Evolutionary conservation across 345 rosid species (phyloP), one percentile per base, ranked within the genome.

Genomic region (Geranium brycei): DNA sequence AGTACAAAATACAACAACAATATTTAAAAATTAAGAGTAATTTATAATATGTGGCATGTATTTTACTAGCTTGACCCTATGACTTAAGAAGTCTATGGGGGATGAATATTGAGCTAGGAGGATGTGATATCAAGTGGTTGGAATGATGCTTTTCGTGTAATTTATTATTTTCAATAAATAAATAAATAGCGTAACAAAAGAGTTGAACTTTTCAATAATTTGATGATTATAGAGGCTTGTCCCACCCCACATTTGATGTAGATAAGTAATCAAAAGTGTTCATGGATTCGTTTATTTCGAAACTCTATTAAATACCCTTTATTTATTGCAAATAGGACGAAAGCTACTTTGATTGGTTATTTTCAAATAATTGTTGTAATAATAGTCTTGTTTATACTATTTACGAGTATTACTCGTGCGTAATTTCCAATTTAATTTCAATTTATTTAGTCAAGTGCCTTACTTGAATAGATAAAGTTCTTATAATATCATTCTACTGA

Each of bases 191-290:
- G 57, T 51, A 61, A 31, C 17, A 64, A 64, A 35, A 70, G 53
- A 66, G 32, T 31, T n/a, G 58, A 57, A 63, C 73, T 62, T 58
- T 61, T 64, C 66, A 68, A 58, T 65, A 71, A 75, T 69, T 63
- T 63, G 13, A 56, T 63, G 31, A 32, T 57, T 59, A 8, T 18
- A 8, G 31, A 1, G 4, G 30, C 11, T 11, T 56, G 67, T 57
- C 67, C 71, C 71, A 66, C 67, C 65, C 38, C 67, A 51, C 28
- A 23, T 23, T 66, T 76, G 76, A 76, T 69, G 71, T 57, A 60
- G 79, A 76, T 66, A 1, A 57, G n/a, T 57, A 69, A 65, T 56
- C 66, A 35, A 17, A 62, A 58, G 61, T 10, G 28, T 23, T 64
- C 56, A 56, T 61, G 55, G 73, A 57, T 62, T 64, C 67, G 63